Conservation (phyloP, 2,329 filamentous ascomycete genomes). For the Botrytis sinoallii region DNA sequence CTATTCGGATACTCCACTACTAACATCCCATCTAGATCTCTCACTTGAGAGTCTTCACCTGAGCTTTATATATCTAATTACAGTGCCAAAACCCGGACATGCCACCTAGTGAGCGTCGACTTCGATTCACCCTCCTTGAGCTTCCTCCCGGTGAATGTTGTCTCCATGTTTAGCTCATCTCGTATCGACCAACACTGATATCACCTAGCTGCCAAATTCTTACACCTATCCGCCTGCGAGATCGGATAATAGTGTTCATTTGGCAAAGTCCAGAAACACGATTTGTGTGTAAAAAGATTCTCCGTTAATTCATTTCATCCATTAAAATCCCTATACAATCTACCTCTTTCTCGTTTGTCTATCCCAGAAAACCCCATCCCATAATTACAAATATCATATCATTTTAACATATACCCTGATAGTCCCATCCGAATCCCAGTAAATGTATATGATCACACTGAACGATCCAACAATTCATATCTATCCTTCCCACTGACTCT, state of each 20-base stretch:
- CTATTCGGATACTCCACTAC: neutral
- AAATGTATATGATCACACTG: conserved; percentile 25
- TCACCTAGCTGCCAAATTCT: neutral
- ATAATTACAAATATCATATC: neutral
- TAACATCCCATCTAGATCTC: neutral
- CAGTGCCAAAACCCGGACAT: neutral
- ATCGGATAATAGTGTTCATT: neutral
- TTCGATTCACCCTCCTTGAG: neutral
- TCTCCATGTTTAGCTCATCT: neutral
- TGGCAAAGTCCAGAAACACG: neutral
- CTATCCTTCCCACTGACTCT: conserved; percentile 30
- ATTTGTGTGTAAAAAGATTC: neutral
- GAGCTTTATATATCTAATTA: neutral
- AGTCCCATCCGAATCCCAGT: neutral
- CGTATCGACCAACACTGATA: neutral
- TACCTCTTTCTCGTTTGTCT: conserved; percentile 5
- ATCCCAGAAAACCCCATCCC: neutral
- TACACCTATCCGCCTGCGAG: neutral
- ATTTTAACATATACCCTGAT: neutral
- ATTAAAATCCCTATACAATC: conserved; percentile 6
- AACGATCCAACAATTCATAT: conserved; percentile 37
- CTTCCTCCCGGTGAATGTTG: neutral
- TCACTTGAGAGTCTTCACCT: neutral
- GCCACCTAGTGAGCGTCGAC: neutral
- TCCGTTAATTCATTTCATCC: conserved; percentile 10